Evolutionary conservation across 2,329 filamentous ascomycete species (phyloP), one percentile per base, ranked within the genome.

Genomic region (Ophiostoma ulmi): DNA sequence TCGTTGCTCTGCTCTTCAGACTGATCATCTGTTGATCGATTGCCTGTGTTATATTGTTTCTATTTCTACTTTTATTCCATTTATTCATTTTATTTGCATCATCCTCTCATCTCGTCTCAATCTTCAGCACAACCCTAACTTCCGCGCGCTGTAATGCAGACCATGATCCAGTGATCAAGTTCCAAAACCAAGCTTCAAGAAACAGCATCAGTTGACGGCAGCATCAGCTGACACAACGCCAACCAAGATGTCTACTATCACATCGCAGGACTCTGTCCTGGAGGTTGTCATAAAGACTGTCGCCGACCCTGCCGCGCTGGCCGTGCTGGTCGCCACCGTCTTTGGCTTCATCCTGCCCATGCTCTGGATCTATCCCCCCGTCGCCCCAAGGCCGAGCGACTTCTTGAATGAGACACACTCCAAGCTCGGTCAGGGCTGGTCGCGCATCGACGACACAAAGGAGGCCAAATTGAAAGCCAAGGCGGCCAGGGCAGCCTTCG

Each of bases 321-420:
- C 82, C 67, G 78, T 85, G 64, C 77, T 85, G 66, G 69, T 80
- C 69, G 72, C 80, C 70, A 86, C 84, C 10, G 74, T 85, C 67
- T 69, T 81, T 70, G 83, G 83, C 73, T 87, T 88, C 76, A 73
- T 85, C 73, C 74, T 86, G 67, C 86, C 86, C 41, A 78, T 87
- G 71, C 79, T 87, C 71, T 78, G 86, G 72, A 79, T 86, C 71
- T 84, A 87, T 73, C 86, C 86, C 13, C 86, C 86, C 0, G 78
- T 87, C 22, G 81, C 83, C 11, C 82, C 86, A 5, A 82, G 83
- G 70, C 80, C 80, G 73, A 83, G 82, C 75, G 86, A 88, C 75
- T 84, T 83, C 41, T 80, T 88, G 68, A 77, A 81, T 17, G 83
- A 87, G 76, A 88, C 86, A 38, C 86, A 88, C 78, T 79, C 78